phyloP scores from a whole-genome alignment of 192 early-diverging fungal species.

The Linderina pennispora region DNA sequence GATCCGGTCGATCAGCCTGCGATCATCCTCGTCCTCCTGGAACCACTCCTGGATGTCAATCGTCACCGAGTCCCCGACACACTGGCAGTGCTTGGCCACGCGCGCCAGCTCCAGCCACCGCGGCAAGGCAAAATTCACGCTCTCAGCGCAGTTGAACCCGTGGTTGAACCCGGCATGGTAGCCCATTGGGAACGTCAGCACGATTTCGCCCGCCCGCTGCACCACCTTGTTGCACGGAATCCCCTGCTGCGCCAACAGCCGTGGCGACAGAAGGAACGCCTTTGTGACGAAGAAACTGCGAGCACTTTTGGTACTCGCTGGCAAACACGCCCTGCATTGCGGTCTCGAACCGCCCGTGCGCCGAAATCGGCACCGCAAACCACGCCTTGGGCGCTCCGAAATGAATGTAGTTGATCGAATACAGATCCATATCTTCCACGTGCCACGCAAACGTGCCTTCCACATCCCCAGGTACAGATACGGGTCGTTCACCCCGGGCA shows the following conservation, averaged over 20 bases:
- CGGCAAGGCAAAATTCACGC: constrained; percentile 89
- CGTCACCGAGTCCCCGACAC: constrained; percentile 76
- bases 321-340: constrained; percentile 66
- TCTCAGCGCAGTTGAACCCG: constrained; percentile 96
- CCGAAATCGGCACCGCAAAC: constrained; percentile 77
- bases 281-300: constrained; percentile 94
- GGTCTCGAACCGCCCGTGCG: constrained; percentile 68
- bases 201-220: constrained; percentile 83
- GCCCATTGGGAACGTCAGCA: constrained; percentile 73
- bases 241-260: constrained; percentile 54
- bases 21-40: not conserved
- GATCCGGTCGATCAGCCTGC: not conserved
- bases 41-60: constrained; percentile 79
- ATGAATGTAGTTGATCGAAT: constrained; percentile 94
- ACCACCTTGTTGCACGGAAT: constrained; percentile 76
- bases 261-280: constrained; percentile 76
- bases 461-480: constrained; percentile 98
- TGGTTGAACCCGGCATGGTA: constrained; percentile 97
- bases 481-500: constrained; percentile 94
- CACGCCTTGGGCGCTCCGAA: constrained; percentile 96
- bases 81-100: constrained; percentile 73
- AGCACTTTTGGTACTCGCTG: constrained; percentile 68
- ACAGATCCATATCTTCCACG: constrained; percentile 96
- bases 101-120: constrained; percentile 80
- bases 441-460: constrained; percentile 99